phyloP scores from a whole-genome alignment of 1,284 basidiomycete species.

The Trichosporon ovoides region DNA sequence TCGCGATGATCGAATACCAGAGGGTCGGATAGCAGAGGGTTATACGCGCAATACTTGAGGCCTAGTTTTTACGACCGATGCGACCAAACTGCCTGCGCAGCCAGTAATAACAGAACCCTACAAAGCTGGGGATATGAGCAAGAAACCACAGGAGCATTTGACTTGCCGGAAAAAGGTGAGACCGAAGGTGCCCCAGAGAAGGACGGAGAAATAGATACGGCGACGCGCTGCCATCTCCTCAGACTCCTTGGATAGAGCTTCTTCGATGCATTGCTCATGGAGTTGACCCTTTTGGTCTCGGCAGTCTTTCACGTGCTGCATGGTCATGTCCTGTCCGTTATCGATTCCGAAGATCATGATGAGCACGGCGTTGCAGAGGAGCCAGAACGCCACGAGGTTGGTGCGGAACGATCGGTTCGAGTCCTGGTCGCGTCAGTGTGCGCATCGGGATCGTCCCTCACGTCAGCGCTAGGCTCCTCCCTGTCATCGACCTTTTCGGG shows the following conservation, averaged over 20 bases:
- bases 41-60: too few species aligned
- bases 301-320: slow-evolving; percentile 32
- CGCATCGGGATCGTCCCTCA: slow-evolving; percentile 21
- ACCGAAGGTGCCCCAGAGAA: slow-evolving; percentile 84
- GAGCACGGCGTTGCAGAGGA: slow-evolving; percentile 72
- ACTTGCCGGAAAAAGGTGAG: slow-evolving; percentile 71
- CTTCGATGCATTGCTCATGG: slow-evolving; percentile 22
- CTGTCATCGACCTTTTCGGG: slow-evolving; percentile 59
- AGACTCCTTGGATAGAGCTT: slow-evolving; percentile 32
- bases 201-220: slow-evolving; percentile 65
- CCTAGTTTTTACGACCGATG: too few species aligned
- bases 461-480: slow-evolving; percentile 81
- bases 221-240: slow-evolving; percentile 50
- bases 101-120: too few species aligned
- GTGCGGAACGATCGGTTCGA: slow-evolving; percentile 92
- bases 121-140: slow-evolving; percentile 11
- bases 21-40: too few species aligned
- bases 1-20: too few species aligned
- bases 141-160: slow-evolving; percentile 53
- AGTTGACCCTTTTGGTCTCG: slow-evolving; percentile 21
- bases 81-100: too few species aligned
- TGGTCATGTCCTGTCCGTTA: slow-evolving; percentile 62
- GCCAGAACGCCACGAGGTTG: slow-evolving; percentile 77
- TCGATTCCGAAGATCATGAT: slow-evolving; percentile 78
- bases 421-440: slow-evolving; percentile 51